Conservation (phyloP, 805 yeast genomes). For the Starmerella potacharoeniae region DNA sequence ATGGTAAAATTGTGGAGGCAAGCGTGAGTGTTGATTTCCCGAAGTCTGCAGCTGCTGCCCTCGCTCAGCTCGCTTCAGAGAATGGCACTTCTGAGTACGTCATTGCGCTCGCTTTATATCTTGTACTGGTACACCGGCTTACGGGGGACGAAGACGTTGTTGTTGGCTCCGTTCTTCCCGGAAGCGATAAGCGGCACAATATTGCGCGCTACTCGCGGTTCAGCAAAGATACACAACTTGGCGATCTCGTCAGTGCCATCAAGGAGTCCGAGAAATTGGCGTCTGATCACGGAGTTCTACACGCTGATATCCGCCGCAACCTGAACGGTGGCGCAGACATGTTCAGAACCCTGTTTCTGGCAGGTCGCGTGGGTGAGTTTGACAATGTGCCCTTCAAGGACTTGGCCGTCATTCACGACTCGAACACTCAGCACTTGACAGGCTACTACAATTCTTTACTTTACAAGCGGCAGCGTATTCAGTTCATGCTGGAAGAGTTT, state of each 20-base stretch:
- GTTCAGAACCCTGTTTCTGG: conserved; percentile 13
- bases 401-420: conserved; percentile 45
- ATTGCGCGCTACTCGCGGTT: conserved; percentile 49
- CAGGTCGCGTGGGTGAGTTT: conserved; percentile 4
- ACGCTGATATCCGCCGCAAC: conserved; percentile 43
- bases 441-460: conserved; percentile 66
- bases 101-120: conserved; percentile 52
- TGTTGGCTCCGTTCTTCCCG: conserved; percentile 53
- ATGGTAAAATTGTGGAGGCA: conserved; percentile 57
- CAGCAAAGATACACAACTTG: conserved; percentile 33
- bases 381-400: conserved; percentile 25
- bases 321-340: conserved; percentile 30
- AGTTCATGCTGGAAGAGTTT: conserved; percentile 62
- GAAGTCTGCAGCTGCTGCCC: conserved; percentile 14
- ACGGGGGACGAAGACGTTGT: conserved; percentile 93
- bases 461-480: conserved; percentile 58
- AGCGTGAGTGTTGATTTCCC: conserved; percentile 32
- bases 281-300: conserved; percentile 33
- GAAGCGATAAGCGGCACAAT: conserved; percentile 2
- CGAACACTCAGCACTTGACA: conserved; percentile 26
- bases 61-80: conserved; percentile 18
- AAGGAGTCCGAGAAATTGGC: conserved; percentile 30
- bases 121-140: conserved; percentile 60
- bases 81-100: conserved; percentile 33
- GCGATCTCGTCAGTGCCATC: conserved; percentile 40